Evolutionary conservation across 164 flowering plant genomes (phyloP), one percentile per base, ranked within the genome.

Genomic region (Vitis cinerea): DNA sequence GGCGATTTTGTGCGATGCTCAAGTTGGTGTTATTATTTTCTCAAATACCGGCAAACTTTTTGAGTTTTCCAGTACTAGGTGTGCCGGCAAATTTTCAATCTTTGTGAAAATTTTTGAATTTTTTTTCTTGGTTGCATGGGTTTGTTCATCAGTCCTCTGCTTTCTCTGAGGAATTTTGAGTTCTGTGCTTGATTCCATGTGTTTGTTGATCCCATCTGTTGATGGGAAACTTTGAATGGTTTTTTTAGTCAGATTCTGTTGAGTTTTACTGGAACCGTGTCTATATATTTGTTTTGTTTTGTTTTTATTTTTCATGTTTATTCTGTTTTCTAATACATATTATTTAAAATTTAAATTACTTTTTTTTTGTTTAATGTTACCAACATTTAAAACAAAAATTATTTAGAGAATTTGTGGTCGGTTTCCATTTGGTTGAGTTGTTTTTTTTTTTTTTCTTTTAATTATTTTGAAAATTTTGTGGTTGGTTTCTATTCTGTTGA

Each of bases 1-100:
- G 13, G 80, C 92, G 2, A 72, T 90, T 73, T 80, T 90, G 44
- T 90, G 94, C 48, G 94, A 90, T 77, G 92, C 94, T n/a, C 89
- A 90, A 69, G 87, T 90, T 66, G 89, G 88, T 27, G 87, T 90
- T 31, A 89, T 91, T 50, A 77, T 91, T 70, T 91, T 89, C 76
- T 91, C 97, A 50, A 88, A 79, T 61, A 88, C 90, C 9, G 97
- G 97, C 17, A 89, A 85, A 75, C 89, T 91, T 55, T 91, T 84
- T 66, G 91, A 91, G 78, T 91, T 82, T 65, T 68, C 94, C 1
- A 91, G 88, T 70, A 62, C 81, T 57, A 80, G 88, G 96, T 90
- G 72, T 53, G 75, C 15, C 8, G 30, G 23, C 2, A 17, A 44
- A 5, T 51, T 58, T 53, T 49, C 19, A 64, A 50, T 37, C 44